Evolutionary conservation across 495 filamentous ascomycete genomes (phyloP).

Genomic region (Daldinia vernicosa): DNA sequence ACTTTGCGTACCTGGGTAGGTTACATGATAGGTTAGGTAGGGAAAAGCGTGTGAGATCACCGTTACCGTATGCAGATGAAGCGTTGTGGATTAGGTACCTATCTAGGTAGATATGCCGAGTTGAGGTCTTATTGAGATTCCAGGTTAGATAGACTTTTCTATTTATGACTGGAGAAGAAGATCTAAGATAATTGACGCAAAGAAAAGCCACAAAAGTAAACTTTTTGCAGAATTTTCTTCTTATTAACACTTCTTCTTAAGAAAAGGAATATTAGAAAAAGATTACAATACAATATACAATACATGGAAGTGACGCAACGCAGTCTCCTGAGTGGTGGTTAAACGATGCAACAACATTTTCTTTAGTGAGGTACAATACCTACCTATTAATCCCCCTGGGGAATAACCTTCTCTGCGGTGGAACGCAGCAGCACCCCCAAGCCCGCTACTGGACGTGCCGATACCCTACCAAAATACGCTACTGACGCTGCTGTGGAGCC

Average conservation of each 20-base stretch:
- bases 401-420: constrained; percentile 2
- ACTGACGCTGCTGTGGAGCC: constrained; percentile 28
- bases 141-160: background rate
- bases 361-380: background rate
- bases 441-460: constrained; percentile 17
- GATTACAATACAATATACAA: constrained; percentile 19
- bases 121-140: too few species aligned
- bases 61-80: too few species aligned
- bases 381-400: background rate
- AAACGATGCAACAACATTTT: constrained; percentile 30
- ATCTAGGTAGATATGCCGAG: too few species aligned
- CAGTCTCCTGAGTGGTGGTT: constrained; percentile 35
- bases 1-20: too few species aligned
- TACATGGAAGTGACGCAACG: constrained; percentile 1
- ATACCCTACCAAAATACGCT: background rate
- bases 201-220: background rate
- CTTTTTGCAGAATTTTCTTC: too few species aligned
- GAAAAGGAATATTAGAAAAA: constrained; percentile 17
- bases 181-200: background rate
- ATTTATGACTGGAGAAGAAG: background rate
- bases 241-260: background rate
- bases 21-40: background rate
- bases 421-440: background rate
- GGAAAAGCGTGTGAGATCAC: background rate
- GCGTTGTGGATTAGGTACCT: too few species aligned